These are phyloP conservation scores for Heliamphora pulchella DNA, from an alignment of 179 eudicot species.

Conservation along the genomic window DNA sequence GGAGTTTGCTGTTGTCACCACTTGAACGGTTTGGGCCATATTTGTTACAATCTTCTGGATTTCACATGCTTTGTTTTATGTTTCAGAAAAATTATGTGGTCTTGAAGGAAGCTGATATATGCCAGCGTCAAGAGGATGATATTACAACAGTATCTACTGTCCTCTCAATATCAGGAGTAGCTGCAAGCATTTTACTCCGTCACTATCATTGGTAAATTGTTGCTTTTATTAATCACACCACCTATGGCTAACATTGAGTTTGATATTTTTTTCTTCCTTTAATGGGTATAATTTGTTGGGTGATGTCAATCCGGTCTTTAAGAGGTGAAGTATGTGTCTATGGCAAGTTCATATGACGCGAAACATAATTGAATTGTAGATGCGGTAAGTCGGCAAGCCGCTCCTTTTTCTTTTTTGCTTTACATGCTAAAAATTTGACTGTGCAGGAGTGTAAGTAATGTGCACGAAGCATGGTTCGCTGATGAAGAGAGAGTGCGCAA, in stretches of 20 bases:
- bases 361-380: neutral
- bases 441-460: slow-evolving; percentile 68
- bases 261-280: too few relatives aligned
- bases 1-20: neutral
- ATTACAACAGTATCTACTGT: slow-evolving; percentile 59
- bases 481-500: slow-evolving; percentile 64
- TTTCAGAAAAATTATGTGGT: slow-evolving; percentile 59
- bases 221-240: slow-evolving; percentile 2
- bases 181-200: slow-evolving; percentile 78
- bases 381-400: neutral
- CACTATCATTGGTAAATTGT: slow-evolving; percentile 70
- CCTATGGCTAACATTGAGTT: neutral
- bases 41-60: neutral
- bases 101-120: slow-evolving; percentile 73
- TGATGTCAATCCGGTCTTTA: too few relatives aligned
- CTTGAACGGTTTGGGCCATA: neutral
- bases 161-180: slow-evolving; percentile 70
- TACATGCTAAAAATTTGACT: slow-evolving; percentile 2
- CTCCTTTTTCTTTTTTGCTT: neutral
- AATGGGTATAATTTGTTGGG: too few relatives aligned
- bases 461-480: slow-evolving; percentile 87
- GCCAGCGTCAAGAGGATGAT: slow-evolving; percentile 72
- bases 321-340: too few relatives aligned
- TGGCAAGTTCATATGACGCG: too few relatives aligned
- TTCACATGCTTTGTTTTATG: slow-evolving; percentile 8